These are phyloP conservation scores for Pichia exigua DNA, from an alignment of 805 yeast genomes.

Conservation along the genomic window DNA sequence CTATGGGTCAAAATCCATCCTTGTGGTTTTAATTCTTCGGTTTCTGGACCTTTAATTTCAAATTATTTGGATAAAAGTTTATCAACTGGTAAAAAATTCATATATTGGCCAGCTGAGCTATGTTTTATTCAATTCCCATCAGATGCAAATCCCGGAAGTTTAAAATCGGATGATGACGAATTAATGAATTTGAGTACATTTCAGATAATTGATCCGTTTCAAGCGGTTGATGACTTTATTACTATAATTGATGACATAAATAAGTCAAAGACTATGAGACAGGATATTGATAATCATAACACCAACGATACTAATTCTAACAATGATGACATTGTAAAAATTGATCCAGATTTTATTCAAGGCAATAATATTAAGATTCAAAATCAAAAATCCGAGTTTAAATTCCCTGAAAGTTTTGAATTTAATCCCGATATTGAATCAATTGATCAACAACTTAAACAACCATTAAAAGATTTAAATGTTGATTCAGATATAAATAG, in stretches of 20 bases:
- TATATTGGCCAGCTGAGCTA: conserved; percentile 66
- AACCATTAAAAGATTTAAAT: not conserved
- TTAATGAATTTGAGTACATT: not conserved
- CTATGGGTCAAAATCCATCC: conserved; percentile 65
- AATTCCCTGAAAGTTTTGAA: conserved; percentile 7
- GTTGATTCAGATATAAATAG: not conserved
- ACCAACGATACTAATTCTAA: not conserved
- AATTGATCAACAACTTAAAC: conserved; percentile 4
- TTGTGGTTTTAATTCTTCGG: conserved; percentile 58
- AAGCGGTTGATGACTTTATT: conserved; percentile 23
- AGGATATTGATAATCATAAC: not conserved
- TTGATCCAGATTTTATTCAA: not conserved
- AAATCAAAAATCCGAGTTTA: conserved; percentile 4
- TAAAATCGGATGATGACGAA: not conserved
- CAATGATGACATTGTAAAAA: not conserved
- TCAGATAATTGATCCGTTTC: conserved; percentile 21
- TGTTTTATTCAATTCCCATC: conserved; percentile 50
- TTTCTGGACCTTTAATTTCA: conserved; percentile 56
- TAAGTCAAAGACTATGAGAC: conserved; percentile 6
- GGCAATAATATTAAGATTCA: not conserved
- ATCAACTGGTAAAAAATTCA: conserved; percentile 38
- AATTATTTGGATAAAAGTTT: conserved; percentile 35
- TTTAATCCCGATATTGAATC: conserved; percentile 6
- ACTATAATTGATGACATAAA: conserved; percentile 15
- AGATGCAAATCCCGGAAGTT: conserved; percentile 13